Base-by-base conservation (phyloP, 208 protist species). In the Trypanosoma platydactyli region DNA sequence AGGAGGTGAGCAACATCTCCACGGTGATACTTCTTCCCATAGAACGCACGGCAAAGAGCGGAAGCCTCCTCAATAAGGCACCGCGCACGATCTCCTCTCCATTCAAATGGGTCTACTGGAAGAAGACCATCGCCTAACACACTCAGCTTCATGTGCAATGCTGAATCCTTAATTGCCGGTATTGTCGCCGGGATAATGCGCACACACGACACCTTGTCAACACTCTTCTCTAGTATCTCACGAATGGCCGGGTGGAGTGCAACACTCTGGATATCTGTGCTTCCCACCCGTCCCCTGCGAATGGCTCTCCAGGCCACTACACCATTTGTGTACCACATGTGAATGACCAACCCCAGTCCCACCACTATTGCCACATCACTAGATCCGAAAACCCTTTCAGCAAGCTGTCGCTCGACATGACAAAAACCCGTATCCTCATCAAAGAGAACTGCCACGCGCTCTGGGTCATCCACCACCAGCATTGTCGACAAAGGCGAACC, bases 31-130 rank as follows among this genome's bases (percentile, higher is more conserved):
- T 90, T 91, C 35, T 84, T 89, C 0, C 88, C 83, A 58, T 94
- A 94, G 68, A 94, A 86, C 0, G 73, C 64, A 7, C 81, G 75
- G 65, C 81, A 89, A 52, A 94, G 48, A 13, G 76, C 73, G 2
- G 88, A 87, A 3, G 88, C 88, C 60, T 94, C 88, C 56, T 91
- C 83, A 29, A 94, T 80, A 60, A 75, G 64, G 55, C 69, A 76
- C 29, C 81, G 82, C 9, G 79, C 80, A 38, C 80, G 75, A 78
- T 94, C 88, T 11, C 88, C 88, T 29, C 88, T 76, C 81, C 83
- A 94, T 71, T 94, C 88, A 61, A 94, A 94, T 5, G 83, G 75
- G 58, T 94, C 85, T 15, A 94, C 77, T 1, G 83, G 88, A n/a
- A 94, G 78, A 45, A 94, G 70, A 0, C 80, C 88, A 58, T 91